Percentiles rank a stretch among this genome's conserved stretches.
These are phyloP conservation scores for Puccinia horiana DNA, from an alignment of 1,284 basidiomycete genomes.

Conservation along the genomic window DNA sequence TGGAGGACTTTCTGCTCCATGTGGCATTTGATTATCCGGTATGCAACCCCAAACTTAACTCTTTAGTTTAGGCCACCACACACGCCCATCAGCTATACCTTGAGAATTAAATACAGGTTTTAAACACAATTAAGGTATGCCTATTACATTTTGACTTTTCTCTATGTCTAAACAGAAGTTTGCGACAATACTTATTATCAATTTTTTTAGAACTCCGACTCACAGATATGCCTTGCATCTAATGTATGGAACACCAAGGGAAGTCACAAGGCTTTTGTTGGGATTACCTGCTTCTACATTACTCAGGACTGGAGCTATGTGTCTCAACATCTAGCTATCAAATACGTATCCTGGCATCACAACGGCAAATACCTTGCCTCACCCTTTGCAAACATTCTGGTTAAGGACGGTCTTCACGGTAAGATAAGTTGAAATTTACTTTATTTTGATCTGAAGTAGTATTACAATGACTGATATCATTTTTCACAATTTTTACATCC, in stretches of 20 bases:
- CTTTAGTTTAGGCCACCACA: background rate
- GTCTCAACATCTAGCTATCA: background rate
- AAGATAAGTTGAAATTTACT: background rate
- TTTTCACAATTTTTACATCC: too few species aligned
- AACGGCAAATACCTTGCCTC: background rate
- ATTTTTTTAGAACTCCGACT: background rate
- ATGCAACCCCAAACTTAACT: background rate
- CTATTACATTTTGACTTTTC: too few species aligned
- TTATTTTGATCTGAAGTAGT: background rate
- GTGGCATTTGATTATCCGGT: background rate
- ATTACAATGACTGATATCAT: too few species aligned
- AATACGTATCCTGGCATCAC: background rate
- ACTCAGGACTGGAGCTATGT: background rate
- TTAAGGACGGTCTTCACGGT: background rate
- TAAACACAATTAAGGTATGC: too few species aligned
- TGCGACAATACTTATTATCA: too few species aligned
- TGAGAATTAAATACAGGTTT: too few species aligned
- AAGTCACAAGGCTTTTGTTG: too few species aligned
- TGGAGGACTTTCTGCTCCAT: background rate
- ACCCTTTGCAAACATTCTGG: background rate
- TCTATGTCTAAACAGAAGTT: too few species aligned
- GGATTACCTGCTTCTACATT: background rate
- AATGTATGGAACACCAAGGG: background rate
- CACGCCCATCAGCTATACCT: slow-evolving; percentile 1
- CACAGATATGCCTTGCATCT: background rate